Conservation (phyloP, 1,284 basidiomycete genomes). For the Inonotus hispidus region DNA sequence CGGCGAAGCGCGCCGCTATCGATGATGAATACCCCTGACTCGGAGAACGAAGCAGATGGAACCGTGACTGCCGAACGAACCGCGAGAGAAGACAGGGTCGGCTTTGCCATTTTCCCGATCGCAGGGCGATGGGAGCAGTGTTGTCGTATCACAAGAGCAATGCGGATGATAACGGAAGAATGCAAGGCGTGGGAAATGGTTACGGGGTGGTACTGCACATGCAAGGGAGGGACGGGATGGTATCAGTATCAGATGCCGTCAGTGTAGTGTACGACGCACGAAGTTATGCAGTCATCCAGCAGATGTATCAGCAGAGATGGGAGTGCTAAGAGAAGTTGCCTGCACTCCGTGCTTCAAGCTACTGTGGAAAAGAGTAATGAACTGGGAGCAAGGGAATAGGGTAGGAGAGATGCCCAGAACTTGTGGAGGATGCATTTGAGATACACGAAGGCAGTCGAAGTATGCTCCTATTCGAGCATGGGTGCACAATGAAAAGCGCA, state of each 20-base stretch:
- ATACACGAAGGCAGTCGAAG: too few species aligned
- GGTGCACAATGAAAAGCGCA: too few species aligned
- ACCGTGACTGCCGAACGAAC: not conserved
- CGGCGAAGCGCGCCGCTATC: not conserved
- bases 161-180: not conserved
- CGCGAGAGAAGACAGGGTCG: not conserved
- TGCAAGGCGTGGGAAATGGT: constrained; percentile 3
- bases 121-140: not conserved
- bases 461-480: too few species aligned
- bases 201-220: not conserved
- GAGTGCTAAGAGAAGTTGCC: too few species aligned
- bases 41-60: constrained; percentile 7
- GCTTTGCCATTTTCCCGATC: not conserved
- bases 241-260: not conserved
- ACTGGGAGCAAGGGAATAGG: too few species aligned
- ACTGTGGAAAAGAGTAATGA: too few species aligned
- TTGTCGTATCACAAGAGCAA: not conserved
- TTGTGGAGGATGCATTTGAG: too few species aligned
- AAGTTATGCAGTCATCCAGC: too few species aligned
- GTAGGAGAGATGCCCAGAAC: too few species aligned
- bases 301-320: too few species aligned
- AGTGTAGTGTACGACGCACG: too few species aligned
- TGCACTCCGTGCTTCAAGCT: too few species aligned
- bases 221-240: not conserved
- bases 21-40: constrained; percentile 6